A percentile compares a stretch with the other conserved stretches of the same genome.
These are phyloP conservation scores for Austroboletus rostrupii DNA, from an alignment of 1,284 basidiomycete genomes.

Conservation along the genomic window DNA sequence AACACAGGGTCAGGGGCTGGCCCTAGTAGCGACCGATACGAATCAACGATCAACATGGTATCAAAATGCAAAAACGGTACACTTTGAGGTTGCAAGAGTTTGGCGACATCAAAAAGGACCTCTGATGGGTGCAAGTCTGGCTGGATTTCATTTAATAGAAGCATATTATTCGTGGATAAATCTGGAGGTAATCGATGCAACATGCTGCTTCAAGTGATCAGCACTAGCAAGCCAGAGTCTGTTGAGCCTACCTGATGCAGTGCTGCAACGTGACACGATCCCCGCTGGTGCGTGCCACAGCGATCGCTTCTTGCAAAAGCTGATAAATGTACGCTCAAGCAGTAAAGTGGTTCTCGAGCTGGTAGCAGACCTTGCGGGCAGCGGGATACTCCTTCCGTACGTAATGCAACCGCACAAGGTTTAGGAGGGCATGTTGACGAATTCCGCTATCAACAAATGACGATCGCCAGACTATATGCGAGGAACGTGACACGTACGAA, in stretches of 20 bases:
- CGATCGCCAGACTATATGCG: background rate
- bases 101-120: slow-evolving; percentile 59
- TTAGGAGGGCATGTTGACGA: slow-evolving; percentile 72
- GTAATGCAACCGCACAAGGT: slow-evolving; percentile 75
- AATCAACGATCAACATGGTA: slow-evolving; percentile 11
- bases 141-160: slow-evolving; percentile 69
- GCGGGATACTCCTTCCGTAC: slow-evolving; percentile 61
- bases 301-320: slow-evolving; percentile 72
- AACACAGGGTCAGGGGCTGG: slow-evolving; percentile 67
- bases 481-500: slow-evolving; percentile 49
- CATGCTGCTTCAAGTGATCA: slow-evolving; percentile 43
- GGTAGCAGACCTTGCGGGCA: slow-evolving; percentile 53
- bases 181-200: slow-evolving; percentile 58
- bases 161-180: slow-evolving; percentile 38
- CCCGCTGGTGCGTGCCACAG: slow-evolving; percentile 63
- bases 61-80: slow-evolving; percentile 15
- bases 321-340: slow-evolving; percentile 27
- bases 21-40: slow-evolving; percentile 45
- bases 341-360: background rate
- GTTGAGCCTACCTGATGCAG: slow-evolving; percentile 66
- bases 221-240: slow-evolving; percentile 1
- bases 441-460: slow-evolving; percentile 49
- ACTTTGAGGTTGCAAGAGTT: slow-evolving; percentile 30
- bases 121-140: slow-evolving; percentile 72
- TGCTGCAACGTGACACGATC: slow-evolving; percentile 72